phyloP scores from a whole-genome alignment of 768 basidiomycete species.

The Leucocoprinus sp. region DNA sequence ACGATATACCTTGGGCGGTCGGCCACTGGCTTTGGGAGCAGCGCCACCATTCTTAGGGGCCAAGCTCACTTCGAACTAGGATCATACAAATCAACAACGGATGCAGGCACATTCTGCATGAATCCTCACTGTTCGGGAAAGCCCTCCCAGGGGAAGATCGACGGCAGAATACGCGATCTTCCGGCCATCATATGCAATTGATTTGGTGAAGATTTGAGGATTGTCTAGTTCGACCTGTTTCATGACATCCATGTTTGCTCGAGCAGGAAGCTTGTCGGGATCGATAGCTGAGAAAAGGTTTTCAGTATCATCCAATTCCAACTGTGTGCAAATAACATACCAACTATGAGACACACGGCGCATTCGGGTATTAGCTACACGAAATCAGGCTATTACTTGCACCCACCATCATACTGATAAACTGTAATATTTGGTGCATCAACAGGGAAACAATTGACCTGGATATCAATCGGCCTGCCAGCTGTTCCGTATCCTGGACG shows the following conservation, averaged over 20 bases:
- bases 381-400: neutral
- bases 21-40: constrained; percentile 22
- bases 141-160: constrained; percentile 46
- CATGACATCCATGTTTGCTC: constrained; percentile 64
- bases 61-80: constrained; percentile 56
- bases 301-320: too few relatives aligned
- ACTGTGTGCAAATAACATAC: neutral
- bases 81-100: constrained; percentile 1
- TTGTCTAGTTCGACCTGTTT: constrained; percentile 49
- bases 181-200: constrained; percentile 67
- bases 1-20: constrained; percentile 54
- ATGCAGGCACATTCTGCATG: neutral
- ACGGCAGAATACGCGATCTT: constrained; percentile 63
- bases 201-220: constrained; percentile 61
- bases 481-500: constrained; percentile 25
- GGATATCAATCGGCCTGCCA: constrained; percentile 20
- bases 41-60: constrained; percentile 29
- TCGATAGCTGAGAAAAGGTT: constrained; percentile 40
- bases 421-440: constrained; percentile 51
- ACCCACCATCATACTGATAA: constrained; percentile 71
- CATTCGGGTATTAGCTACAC: neutral
- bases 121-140: constrained; percentile 39
- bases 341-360: neutral
- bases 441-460: constrained; percentile 54
- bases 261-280: constrained; percentile 58